Evolutionary conservation across 129 eudicot genomes (phyloP), one percentile per base, ranked within the genome.

Genomic region (Sambucus nigra): DNA sequence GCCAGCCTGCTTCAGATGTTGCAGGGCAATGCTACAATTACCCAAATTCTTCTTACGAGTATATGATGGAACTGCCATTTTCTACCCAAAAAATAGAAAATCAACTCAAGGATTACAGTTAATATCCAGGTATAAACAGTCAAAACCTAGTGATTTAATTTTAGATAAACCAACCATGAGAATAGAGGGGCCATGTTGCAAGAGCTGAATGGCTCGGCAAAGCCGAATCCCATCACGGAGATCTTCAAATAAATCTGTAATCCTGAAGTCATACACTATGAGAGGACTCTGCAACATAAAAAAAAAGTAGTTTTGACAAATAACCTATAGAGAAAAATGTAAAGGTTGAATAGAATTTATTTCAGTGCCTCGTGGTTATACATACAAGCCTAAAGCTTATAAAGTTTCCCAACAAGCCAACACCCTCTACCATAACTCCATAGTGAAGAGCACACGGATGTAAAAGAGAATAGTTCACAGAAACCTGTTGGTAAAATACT

Each of bases 221-320:
- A 92, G 80, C 58, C 84, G 78, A 42, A 86, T 75, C 9, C 99
- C 96, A 75, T 92, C 92, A 61, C 66, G 80, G 26, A 92, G 88
- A 82, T 92, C 99, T 59, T 70, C 76, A 63, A 86, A 92, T 56
- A 86, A 75, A 77, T 86, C 76, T 17, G 65, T 71, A 47, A 92
- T 73, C 65, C 57, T 77, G 65, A 92, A 86, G 55, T 63, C 80
- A 35, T 92, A 92, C 65, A 80, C 91, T 55, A 57, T 65, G 45
- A 92, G 72, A 39, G 94, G 96, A 57, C 55, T 72, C 99, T 92
- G 79, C 71, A 71, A 39, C 60, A 20, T 17, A 60, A 23, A 9
- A 45, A 25, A 40, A 25, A 5, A n/a, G n/a, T n/a, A n/a, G 42
- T 57, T 15, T 28, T 48, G 10, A n/a, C 55, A 19, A 15, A 18